Evolutionary conservation across 176 grass and related monocot genomes (phyloP), one percentile per base, ranked within the genome.

Genomic region (Echinochloa phyllopogon): DNA sequence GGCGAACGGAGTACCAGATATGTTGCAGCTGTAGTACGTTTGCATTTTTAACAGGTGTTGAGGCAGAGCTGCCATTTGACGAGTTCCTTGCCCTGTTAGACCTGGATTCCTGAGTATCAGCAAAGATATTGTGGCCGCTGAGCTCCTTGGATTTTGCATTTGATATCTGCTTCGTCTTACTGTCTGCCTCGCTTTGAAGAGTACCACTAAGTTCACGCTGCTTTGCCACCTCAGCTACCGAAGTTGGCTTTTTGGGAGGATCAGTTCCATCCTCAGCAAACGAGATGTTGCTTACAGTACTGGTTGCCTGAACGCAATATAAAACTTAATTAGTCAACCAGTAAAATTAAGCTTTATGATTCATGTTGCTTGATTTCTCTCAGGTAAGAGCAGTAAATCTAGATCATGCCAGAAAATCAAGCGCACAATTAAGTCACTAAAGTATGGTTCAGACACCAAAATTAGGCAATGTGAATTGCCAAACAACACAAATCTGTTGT

Each of bases 101-200:
- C 81, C 77, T 90, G 42, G 82, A 75, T 24, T 97, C 95, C 57
- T 55, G 85, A 11, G 91, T 86, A 63, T 91, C 86, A 79, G 82
- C 83, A 91, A 97, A 97, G 52, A 97, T 94, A 72, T 91, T 75
- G 38, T 94, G 92, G 4, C 92, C 95, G 57, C 73, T 94, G 61
- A 97, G 90, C 84, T 97, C 92, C 86, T 94, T 97, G 81, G 90
- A 87, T 79, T 97, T 97, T 72, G 95, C 88, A 78, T 94, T 93
- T 65, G 90, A 97, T 77, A 86, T 24, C 62, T 84, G 92, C 47
- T 71, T 91, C 86, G 83, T 84, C 27, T 82, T 91, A 79, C 61
- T 88, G 42, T 94, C 94, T 16, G 81, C 85, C 0, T 83, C 88
- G 49, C 72, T 82, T 36, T 84, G 84, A 25, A 94, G 67, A 43